Conservation (phyloP, 345 rosid genomes). For the Gossypium sturtianum region DNA sequence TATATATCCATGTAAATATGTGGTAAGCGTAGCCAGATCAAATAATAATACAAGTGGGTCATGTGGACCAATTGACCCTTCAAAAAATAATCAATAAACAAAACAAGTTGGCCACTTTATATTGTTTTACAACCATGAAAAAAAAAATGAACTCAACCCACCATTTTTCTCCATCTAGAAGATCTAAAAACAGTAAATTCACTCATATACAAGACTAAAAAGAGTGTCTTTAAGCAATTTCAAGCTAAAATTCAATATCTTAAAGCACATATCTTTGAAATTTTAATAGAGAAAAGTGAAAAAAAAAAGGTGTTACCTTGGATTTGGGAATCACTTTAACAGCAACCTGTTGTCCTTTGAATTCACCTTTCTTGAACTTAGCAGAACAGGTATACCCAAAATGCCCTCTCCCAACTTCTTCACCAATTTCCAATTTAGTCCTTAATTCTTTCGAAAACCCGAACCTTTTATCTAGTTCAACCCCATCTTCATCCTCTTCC, state of each 20-base stretch:
- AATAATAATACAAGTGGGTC: not conserved
- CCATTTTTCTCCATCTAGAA: constrained; percentile 19
- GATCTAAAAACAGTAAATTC: not conserved
- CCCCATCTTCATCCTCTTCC: constrained; percentile 37
- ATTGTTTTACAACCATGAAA: constrained; percentile 9
- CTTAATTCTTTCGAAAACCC: constrained; percentile 76
- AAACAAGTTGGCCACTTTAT: constrained; percentile 13
- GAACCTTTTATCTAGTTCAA: constrained; percentile 77
- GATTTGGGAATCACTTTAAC: constrained; percentile 91
- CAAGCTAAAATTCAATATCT: not conserved
- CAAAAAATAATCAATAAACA: constrained; percentile 14
- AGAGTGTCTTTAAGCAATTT: not conserved
- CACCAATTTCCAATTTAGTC: constrained; percentile 65
- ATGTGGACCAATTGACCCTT: constrained; percentile 17
- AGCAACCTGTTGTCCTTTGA: constrained; percentile 81
- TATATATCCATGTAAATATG: constrained; percentile 2
- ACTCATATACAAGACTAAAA: not conserved
- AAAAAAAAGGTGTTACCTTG: constrained; percentile 43
- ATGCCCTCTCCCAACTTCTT: constrained; percentile 96
- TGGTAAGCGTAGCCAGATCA: not conserved
- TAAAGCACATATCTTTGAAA: not conserved
- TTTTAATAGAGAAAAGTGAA: not conserved
- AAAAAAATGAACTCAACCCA: not conserved
- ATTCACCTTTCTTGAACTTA: constrained; percentile 81
- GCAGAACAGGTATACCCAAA: constrained; percentile 96